Conservation (phyloP, 2,329 filamentous ascomycete species). For the Neodidymelliopsis sp. region DNA sequence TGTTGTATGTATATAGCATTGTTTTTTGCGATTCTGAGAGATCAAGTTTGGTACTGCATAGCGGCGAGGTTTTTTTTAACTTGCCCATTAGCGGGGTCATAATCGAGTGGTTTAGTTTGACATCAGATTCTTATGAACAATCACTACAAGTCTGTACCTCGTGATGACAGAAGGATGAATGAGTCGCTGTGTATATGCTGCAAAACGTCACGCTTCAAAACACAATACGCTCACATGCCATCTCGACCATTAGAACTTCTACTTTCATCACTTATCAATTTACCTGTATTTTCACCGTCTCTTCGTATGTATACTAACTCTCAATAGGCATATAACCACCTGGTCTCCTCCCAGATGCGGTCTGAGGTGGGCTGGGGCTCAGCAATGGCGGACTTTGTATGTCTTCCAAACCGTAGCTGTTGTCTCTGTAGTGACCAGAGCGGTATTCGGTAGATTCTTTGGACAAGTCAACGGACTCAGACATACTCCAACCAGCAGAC, state of each 20-base stretch:
- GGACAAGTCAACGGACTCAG: conserved; percentile 16
- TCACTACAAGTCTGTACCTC: too few relatives aligned
- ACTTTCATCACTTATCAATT: too few relatives aligned
- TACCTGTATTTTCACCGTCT: too few relatives aligned
- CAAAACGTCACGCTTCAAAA: too few relatives aligned
- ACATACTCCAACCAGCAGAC: conserved; percentile 31
- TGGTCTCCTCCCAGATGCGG: not conserved
- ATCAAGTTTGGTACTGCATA: not conserved
- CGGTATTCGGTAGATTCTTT: conserved; percentile 5
- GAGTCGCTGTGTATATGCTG: too few relatives aligned
- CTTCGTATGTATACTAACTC: too few relatives aligned
- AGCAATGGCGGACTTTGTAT: not conserved
- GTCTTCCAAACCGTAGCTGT: not conserved
- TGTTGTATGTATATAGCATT: conserved; percentile 6
- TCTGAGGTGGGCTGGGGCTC: conserved; percentile 1
- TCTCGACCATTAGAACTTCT: too few relatives aligned
- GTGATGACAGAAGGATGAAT: too few relatives aligned
- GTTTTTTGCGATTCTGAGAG: not conserved
- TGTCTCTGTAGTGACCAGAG: conserved; percentile 1
- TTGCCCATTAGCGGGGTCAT: too few relatives aligned
- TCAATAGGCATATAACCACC: conserved; percentile 8
- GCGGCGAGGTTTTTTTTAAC: not conserved
- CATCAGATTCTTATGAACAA: too few relatives aligned
- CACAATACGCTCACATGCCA: too few relatives aligned
- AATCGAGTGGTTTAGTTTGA: not conserved